A percentile compares a stretch with the other conserved stretches of the same genome.
phyloP scores from a whole-genome alignment of 225 moss, liverwort and hornwort genomes.

The Lunularia cruciata region DNA sequence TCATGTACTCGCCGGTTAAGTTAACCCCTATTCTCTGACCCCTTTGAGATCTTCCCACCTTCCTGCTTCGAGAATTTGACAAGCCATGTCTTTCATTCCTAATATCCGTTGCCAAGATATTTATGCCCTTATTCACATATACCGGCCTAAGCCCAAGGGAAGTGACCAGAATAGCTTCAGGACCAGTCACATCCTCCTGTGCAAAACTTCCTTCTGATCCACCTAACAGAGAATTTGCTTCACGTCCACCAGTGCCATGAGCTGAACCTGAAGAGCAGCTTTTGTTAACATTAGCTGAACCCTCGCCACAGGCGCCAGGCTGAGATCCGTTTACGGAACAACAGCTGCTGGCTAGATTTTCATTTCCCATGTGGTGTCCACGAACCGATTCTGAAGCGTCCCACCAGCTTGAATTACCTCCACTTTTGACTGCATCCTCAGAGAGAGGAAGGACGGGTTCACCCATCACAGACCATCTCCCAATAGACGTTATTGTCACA shows the following conservation, averaged over 20 bases:
- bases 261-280: conserved; percentile 23
- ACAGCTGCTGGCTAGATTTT: conserved; percentile 25
- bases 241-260: conserved; percentile 19
- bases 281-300: conserved; percentile 12
- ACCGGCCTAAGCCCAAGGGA: neutral
- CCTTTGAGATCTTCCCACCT: conserved; percentile 29
- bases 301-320: conserved; percentile 2
- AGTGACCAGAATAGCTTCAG: neutral
- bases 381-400: conserved; percentile 35
- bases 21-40: conserved; percentile 34
- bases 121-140: neutral
- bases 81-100: conserved; percentile 6
- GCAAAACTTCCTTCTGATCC: neutral
- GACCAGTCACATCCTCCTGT: neutral
- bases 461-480: conserved; percentile 89
- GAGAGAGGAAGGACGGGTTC: conserved; percentile 44
- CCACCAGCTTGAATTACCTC: conserved; percentile 32
- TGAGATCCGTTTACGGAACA: conserved; percentile 18
- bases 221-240: conserved; percentile 1
- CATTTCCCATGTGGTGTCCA: conserved; percentile 35
- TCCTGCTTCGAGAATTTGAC: conserved; percentile 19
- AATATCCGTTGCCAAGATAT: neutral
- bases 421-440: conserved; percentile 1
- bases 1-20: conserved; percentile 25
- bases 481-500: conserved; percentile 57